Evolutionary conservation across 345 rosid species (phyloP), one percentile per base, ranked within the genome.

Genomic region (Gossypium sturtianum): DNA sequence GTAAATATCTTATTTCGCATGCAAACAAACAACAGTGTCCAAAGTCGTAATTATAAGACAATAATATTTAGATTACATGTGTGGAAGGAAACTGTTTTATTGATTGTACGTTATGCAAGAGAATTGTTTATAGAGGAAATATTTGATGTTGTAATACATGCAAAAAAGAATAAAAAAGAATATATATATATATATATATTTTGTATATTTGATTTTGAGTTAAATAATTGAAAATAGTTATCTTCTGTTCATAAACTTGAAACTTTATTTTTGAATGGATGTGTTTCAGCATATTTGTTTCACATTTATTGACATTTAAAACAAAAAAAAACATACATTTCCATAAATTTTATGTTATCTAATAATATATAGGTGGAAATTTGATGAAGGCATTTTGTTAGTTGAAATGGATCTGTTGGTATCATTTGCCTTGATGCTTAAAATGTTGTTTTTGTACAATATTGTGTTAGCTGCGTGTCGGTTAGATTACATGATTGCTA

Each of bases 1-100:
- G 53, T 73, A 63, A 48, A 73, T 61, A 60, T 65, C 34, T n/a
- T 45, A 72, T 61, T 25, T 12, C 49, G 13, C 44, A 27, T 69
- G 15, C 27, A 27, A 51, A 51, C 25, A 16, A 69, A 27, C 27
- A 66, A 44, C 6, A 43, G 69, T 10, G 12, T 27, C 20, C 58
- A 25, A 69, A 13, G 43, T 51, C 25, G 19, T 69, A 51, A 69
- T 69, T 69, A 69, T 51, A 27, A 67, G 13, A 15, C 3, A 65
- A 43, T 43, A 65, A 65, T 65, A 53, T 45, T 66, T 47, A 5
- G 22, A 10, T 20, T 52, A 2, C 7, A 27, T 27, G 72, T 49
- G 72, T 51, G 59, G 16, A 23, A 51, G 9, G 16, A 27, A 34
- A 9, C n/a, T 49, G 58, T 68, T 68, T 49, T 68, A 47, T 48